Base-by-base conservation (phyloP, 805 yeast species). In the Saccharomycopsis oosterbeekiorum region DNA sequence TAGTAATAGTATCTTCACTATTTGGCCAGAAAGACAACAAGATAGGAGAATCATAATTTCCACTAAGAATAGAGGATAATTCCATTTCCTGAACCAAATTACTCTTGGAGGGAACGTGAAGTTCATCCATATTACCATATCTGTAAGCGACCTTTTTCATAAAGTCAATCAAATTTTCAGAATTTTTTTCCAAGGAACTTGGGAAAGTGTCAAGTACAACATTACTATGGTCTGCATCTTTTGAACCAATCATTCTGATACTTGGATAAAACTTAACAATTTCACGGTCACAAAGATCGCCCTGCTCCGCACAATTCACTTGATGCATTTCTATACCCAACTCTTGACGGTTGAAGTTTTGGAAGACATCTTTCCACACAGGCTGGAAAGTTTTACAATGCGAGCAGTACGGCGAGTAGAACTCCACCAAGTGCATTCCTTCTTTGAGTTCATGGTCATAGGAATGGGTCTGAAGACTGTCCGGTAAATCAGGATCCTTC, bases 341-440 rank as follows among this genome's bases (percentile, higher is more conserved):
- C 9, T 72, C 78, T 43, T 81, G 84, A 10, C 72, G 70, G 42
- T 77, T 71, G 67, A 82, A 80, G 3, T 72, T 70, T 26, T 75
- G 67, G 74, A 83, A 88, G 0, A 93, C 80, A 60, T 79, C 76
- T 62, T 83, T 80, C 97, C 98, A 94, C 8, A 75, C 78, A 1
- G 99, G 98, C 1, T 89, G 94, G 59, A 94, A 74, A 8, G 74
- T 77, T 64, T 75, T 80, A 74, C 99, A 94, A 73, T 93, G 98
- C 8, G 75, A 71, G 71, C 99, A 94, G 68, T 85, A 85, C 0
- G 99, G 99, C 39, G 97, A 89, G 70, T 74, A 94, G 73, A 90
- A 92, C 73, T 93, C 97, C 40, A 93, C 85, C 68, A 93, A 78
- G 68, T 91, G 86, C 21, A 84, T 73, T 2, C 86, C 86, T 10